Base-by-base conservation (phyloP, 2,329 filamentous ascomycete genomes). In the Verruconis gallopava region DNA sequence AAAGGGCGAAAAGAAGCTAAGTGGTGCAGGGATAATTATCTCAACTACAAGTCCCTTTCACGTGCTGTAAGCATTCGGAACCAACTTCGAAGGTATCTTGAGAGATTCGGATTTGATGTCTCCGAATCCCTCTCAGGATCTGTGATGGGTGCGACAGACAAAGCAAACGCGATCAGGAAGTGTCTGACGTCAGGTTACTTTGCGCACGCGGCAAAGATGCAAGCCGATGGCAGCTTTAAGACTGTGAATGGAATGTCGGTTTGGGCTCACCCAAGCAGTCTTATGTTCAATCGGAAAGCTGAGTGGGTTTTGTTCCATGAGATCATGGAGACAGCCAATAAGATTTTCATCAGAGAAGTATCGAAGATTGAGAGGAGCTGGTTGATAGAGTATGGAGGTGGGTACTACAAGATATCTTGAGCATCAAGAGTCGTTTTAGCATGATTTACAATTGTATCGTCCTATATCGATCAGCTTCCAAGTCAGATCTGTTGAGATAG, bases 221-320 rank as follows among this genome's bases (percentile, higher is more conserved):
- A 93, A 59, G 73, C 84, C 0, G 89, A 96, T 65, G 91, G 91
- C 12, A 88, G 77, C 3, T 95, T 94, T 58, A 77, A 75, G 51
- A 89, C 85, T 39, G 79, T 94, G n/a, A 79, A 79, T 46, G 85
- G 85, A 21, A 77, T 77, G 30, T 81, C 80, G 39, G 67, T 96
- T 41, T 75, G 93, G 65, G 85, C 86, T 17, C 91, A 98, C 61
- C 91, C 91, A 1, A 93, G 77, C 55, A 93, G 83, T 30, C 64
- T 96, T 50, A 85, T 96, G 77, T 96, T 96, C 67, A 93, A 94
- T 60, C 78, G 88, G 44, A 95, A 93, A 65, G 85, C 85, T 9
- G 86, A 95, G 49, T 96, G 89, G 86, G 86, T 96, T 6, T 73
- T 98, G 22, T 98, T 95, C 55, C 82, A 93, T 53, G 89, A 95